Conservation (phyloP, 2,329 filamentous ascomycete species). For the Pezicula rhizophila region DNA sequence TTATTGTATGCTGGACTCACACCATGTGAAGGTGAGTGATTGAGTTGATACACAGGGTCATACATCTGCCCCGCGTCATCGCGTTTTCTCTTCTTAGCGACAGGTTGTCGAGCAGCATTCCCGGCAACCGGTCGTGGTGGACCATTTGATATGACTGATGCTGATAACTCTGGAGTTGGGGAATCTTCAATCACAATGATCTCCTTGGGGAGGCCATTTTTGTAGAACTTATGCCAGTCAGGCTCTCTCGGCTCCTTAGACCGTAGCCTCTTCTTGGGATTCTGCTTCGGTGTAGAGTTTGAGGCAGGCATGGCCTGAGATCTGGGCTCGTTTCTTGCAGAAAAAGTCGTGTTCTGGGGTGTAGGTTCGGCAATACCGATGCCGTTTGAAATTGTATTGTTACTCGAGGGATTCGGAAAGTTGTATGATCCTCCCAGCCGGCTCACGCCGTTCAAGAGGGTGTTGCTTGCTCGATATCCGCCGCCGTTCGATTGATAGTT, state of each 20-base stretch:
- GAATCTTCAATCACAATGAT: slow-evolving; percentile 77
- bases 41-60: slow-evolving; percentile 65
- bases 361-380: slow-evolving; percentile 18
- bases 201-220: slow-evolving; percentile 76
- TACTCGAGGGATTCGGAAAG: slow-evolving; percentile 25
- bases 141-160: slow-evolving; percentile 33
- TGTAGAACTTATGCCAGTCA: slow-evolving; percentile 77
- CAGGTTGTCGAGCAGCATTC: slow-evolving; percentile 48
- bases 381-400: slow-evolving; percentile 20
- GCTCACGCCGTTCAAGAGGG: slow-evolving; percentile 27
- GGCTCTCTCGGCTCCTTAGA: slow-evolving; percentile 47
- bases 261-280: slow-evolving; percentile 32
- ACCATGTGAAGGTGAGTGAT: slow-evolving; percentile 63
- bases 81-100: slow-evolving; percentile 63
- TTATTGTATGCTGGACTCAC: slow-evolving; percentile 65
- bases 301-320: slow-evolving; percentile 30
- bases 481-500: slow-evolving; percentile 47
- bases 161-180: slow-evolving; percentile 40
- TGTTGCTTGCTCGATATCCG: slow-evolving; percentile 41
- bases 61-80: slow-evolving; percentile 49
- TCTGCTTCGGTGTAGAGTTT: slow-evolving; percentile 22
- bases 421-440: slow-evolving; percentile 25
- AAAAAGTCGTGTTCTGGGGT: slow-evolving; percentile 15
- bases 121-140: slow-evolving; percentile 22
- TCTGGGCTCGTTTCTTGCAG: slow-evolving; percentile 21